phyloP scores from a whole-genome alignment of 805 yeast species.

The Yarrowia bubula region DNA sequence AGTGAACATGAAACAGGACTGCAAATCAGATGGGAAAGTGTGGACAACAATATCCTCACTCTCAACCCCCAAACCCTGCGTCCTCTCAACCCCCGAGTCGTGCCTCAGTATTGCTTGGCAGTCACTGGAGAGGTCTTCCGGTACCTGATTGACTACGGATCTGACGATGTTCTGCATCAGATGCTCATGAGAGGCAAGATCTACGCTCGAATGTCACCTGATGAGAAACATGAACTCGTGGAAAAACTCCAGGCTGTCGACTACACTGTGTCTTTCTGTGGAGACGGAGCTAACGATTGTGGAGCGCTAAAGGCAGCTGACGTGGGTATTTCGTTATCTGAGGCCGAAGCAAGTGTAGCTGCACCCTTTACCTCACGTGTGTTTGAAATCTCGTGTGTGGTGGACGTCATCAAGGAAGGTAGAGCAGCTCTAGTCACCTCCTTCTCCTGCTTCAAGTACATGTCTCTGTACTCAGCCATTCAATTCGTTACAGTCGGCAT shows the following conservation, averaged over 20 bases:
- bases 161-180: slow-evolving; percentile 48
- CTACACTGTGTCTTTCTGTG: slow-evolving; percentile 95
- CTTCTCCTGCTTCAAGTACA: slow-evolving; percentile 94
- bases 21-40: slow-evolving; percentile 43
- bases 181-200: slow-evolving; percentile 71
- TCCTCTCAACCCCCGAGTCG: slow-evolving; percentile 41
- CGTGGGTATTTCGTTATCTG: slow-evolving; percentile 92
- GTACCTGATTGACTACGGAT: slow-evolving; percentile 53
- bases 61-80: slow-evolving; percentile 64
- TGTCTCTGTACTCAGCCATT: slow-evolving; percentile 95
- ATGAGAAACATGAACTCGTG: slow-evolving; percentile 94
- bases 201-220: slow-evolving; percentile 98
- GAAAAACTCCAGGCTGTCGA: slow-evolving; percentile 80
- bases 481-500: slow-evolving; percentile 88
- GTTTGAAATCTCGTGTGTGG: slow-evolving; percentile 89
- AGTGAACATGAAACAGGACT: slow-evolving; percentile 25
- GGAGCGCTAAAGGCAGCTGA: slow-evolving; percentile 98
- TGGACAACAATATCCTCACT: slow-evolving; percentile 46
- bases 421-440: slow-evolving; percentile 92
- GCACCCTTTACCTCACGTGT: slow-evolving; percentile 93
- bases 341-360: slow-evolving; percentile 98
- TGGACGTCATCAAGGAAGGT: slow-evolving; percentile 90
- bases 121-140: slow-evolving; percentile 92
- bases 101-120: slow-evolving; percentile 63
- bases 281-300: slow-evolving; percentile 99